Evolutionary conservation across 2,329 filamentous ascomycete genomes (phyloP).

Genomic region (Stagonosporopsis vannaccii): DNA sequence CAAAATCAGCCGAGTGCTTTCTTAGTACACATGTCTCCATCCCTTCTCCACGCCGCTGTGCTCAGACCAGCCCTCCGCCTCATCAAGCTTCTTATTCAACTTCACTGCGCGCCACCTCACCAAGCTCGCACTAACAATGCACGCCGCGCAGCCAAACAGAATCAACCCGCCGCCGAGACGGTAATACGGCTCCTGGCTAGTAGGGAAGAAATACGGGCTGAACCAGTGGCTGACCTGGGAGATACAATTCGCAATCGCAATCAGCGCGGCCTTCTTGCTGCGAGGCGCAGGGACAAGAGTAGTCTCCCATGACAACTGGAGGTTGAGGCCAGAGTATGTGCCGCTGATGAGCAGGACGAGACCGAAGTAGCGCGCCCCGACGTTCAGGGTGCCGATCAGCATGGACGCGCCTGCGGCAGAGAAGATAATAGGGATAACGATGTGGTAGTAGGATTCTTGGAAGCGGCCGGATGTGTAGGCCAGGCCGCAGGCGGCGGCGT

Average conservation of each 20-base stretch:
- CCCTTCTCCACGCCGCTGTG: conserved; percentile 37
- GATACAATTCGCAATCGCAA: conserved; percentile 54
- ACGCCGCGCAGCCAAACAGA: conserved; percentile 36
- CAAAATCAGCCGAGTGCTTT: too few species aligned
- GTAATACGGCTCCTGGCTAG: conserved; percentile 33
- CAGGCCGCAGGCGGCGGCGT: conserved; percentile 31
- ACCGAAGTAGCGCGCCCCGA: conserved; percentile 22
- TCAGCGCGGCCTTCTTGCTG: conserved; percentile 53
- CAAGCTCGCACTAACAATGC: conserved; percentile 23
- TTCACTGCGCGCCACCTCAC: conserved; percentile 34
- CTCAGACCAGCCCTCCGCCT: conserved; percentile 34
- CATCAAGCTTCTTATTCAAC: conserved; percentile 40
- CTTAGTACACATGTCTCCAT: conserved; percentile 37
- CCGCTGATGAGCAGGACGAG: conserved; percentile 41
- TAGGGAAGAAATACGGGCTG: conserved; percentile 51
- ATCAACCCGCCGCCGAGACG: conserved; percentile 33
- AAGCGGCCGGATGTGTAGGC: conserved; percentile 40
- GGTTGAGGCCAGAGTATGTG: conserved; percentile 51
- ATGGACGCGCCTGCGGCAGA: conserved; percentile 33
- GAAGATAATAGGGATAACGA: conserved; percentile 32
- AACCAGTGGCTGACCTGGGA: conserved; percentile 54
- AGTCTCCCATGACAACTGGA: conserved; percentile 55
- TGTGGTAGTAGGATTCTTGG: conserved; percentile 42
- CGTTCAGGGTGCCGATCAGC: conserved; percentile 40
- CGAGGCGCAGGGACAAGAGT: conserved; percentile 52